phyloP scores from a whole-genome alignment of 2,329 filamentous ascomycete genomes.

The Alternaria arborescens region DNA sequence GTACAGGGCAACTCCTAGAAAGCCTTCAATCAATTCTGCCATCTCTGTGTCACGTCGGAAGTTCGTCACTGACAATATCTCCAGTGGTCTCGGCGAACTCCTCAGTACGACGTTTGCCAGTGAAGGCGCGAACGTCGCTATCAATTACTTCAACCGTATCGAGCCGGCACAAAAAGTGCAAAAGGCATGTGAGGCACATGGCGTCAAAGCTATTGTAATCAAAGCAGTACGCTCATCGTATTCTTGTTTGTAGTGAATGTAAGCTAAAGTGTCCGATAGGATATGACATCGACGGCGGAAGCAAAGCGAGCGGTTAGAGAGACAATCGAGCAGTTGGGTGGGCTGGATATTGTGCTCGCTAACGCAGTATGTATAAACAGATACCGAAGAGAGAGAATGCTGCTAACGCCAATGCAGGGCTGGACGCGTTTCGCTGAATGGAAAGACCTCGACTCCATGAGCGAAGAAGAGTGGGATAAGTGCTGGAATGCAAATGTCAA shows the following conservation, averaged over 20 bases:
- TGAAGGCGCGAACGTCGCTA: slow-evolving; percentile 72
- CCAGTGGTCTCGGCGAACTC: slow-evolving; percentile 75
- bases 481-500: slow-evolving; percentile 71
- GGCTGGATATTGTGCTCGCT: slow-evolving; percentile 78
- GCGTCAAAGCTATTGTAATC: slow-evolving; percentile 64
- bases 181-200: slow-evolving; percentile 61
- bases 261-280: slow-evolving; percentile 48
- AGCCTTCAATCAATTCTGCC: background rate
- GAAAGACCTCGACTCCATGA: slow-evolving; percentile 65
- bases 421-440: slow-evolving; percentile 69
- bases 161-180: slow-evolving; percentile 68
- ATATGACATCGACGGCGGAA: slow-evolving; percentile 68
- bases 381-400: background rate
- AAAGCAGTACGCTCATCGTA: slow-evolving; percentile 62
- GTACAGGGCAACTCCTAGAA: slow-evolving; percentile 17
- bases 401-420: slow-evolving; percentile 52
- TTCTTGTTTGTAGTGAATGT: background rate
- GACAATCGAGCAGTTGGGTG: slow-evolving; percentile 68
- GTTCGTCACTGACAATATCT: background rate
- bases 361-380: slow-evolving; percentile 67
- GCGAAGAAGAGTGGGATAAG: slow-evolving; percentile 71
- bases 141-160: slow-evolving; percentile 75
- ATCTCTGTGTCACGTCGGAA: background rate
- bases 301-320: slow-evolving; percentile 68
- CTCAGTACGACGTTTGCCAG: slow-evolving; percentile 72